Conservation (phyloP, 23 red algal species). For the Gracilaria vermiculophylla region DNA sequence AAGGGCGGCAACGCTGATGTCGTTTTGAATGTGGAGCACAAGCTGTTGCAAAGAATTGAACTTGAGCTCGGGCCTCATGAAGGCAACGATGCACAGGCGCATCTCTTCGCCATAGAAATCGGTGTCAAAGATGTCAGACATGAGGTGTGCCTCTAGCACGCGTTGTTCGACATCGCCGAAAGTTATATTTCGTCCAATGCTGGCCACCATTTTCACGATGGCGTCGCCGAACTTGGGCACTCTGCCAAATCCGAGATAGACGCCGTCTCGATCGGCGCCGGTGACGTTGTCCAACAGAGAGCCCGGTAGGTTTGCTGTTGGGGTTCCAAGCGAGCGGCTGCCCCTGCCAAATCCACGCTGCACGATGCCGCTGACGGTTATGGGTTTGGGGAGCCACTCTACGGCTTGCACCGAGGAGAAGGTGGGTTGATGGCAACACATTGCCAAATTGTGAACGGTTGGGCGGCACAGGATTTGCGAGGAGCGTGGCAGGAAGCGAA, state of each 20-base stretch:
- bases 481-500: not conserved
- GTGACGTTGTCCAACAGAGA: not conserved
- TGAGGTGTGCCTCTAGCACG: constrained; percentile 83
- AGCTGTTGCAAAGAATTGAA: constrained; percentile 74
- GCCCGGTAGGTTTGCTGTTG: constrained; percentile 82
- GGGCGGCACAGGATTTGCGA: not conserved
- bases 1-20: constrained; percentile 47
- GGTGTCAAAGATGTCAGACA: constrained; percentile 61
- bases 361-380: constrained; percentile 54
- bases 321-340: constrained; percentile 66
- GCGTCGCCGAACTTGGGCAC: constrained; percentile 38
- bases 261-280: constrained; percentile 55
- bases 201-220: constrained; percentile 69
- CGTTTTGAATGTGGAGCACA: constrained; percentile 65
- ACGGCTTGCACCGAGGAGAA: constrained; percentile 49
- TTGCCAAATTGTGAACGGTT: not conserved
- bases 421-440: not conserved
- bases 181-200: constrained; percentile 71
- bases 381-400: constrained; percentile 54
- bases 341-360: constrained; percentile 82
- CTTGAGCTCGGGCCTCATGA: constrained; percentile 82
- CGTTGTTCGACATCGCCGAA: constrained; percentile 74
- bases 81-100: constrained; percentile 73
- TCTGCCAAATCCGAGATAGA: constrained; percentile 83
- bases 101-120: constrained; percentile 92